Evolutionary conservation across 768 basidiomycete genomes (phyloP).

Genomic region (Pluteus cervinus): DNA sequence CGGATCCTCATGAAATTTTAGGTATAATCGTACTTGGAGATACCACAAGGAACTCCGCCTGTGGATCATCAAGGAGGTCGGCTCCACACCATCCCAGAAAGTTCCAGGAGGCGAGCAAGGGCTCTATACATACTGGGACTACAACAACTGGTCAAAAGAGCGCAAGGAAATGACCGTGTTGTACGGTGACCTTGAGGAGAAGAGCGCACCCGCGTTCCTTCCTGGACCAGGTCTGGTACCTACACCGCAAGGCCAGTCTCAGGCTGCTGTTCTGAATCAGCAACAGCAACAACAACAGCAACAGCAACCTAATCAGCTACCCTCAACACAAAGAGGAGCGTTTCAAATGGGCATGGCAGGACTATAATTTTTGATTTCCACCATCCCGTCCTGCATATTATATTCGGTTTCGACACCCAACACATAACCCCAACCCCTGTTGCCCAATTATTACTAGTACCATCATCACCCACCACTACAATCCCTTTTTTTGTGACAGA

Average conservation of each 20-base stretch:
- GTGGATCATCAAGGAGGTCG: slow-evolving; percentile 85
- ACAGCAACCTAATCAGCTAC: slow-evolving; percentile 31
- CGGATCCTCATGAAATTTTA: slow-evolving; percentile 21
- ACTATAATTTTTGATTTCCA: slow-evolving; percentile 12
- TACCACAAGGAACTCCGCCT: slow-evolving; percentile 89
- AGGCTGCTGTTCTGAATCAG: slow-evolving; percentile 13
- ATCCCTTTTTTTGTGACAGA: too few species aligned
- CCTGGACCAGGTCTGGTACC: slow-evolving; percentile 42
- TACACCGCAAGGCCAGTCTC: slow-evolving; percentile 24
- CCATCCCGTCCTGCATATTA: slow-evolving; percentile 14
- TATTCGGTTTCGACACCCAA: slow-evolving; percentile 12
- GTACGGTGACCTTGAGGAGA: slow-evolving; percentile 72
- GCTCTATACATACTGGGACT: slow-evolving; percentile 87
- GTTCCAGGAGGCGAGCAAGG: slow-evolving; percentile 81
- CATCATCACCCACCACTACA: too few species aligned
- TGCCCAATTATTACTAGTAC: too few species aligned
- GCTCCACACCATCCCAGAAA: slow-evolving; percentile 69
- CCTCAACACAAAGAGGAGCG: slow-evolving; percentile 31
- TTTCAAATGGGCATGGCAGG: slow-evolving; percentile 52
- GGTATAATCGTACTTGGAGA: slow-evolving; percentile 93
- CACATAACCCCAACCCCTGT: too few species aligned
- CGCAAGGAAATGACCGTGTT: slow-evolving; percentile 74
- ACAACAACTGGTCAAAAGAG: slow-evolving; percentile 72
- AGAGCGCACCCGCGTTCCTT: slow-evolving; percentile 56
- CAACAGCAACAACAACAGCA: slow-evolving; percentile 27